Conservation (phyloP, 2,329 filamentous ascomycete genomes). For the Aspergillus felis region DNA sequence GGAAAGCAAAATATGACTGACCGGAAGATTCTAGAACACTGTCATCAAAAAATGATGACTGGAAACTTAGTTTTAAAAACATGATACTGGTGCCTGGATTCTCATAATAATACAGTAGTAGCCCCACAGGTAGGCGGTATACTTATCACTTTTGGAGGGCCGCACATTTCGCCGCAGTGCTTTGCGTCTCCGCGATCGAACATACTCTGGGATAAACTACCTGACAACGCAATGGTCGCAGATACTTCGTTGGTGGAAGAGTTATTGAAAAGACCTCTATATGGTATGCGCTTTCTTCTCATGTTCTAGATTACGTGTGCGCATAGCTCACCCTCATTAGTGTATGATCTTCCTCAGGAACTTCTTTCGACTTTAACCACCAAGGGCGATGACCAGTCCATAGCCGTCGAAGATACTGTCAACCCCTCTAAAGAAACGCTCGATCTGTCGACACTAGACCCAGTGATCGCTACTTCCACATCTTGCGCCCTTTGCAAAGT, state of each 20-base stretch:
- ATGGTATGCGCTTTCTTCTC: conserved; percentile 34
- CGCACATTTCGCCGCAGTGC: neutral
- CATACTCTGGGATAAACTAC: neutral
- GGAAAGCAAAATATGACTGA: neutral
- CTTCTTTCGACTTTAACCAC: conserved; percentile 65
- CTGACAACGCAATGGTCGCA: conserved; percentile 12
- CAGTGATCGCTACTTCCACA: conserved; percentile 53
- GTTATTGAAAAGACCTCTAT: conserved; percentile 48
- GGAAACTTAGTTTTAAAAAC: neutral
- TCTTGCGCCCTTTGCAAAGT: conserved; percentile 78
- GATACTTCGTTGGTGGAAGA: conserved; percentile 28
- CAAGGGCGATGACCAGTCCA: conserved; percentile 45
- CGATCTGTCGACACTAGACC: conserved; percentile 37
- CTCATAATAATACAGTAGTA: neutral
- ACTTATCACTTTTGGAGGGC: neutral
- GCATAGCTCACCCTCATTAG: conserved; percentile 50
- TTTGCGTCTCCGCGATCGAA: neutral
- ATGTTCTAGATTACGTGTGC: neutral
- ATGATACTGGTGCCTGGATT: neutral
- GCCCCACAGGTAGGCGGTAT: neutral
- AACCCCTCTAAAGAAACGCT: conserved; percentile 19
- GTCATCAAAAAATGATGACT: neutral
- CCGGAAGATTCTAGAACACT: neutral
- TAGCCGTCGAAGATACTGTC: conserved; percentile 21
- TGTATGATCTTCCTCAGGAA: conserved; percentile 77